Conservation (phyloP, 176 grass and related monocot genomes). For the Thinopyrum elongatum region DNA sequence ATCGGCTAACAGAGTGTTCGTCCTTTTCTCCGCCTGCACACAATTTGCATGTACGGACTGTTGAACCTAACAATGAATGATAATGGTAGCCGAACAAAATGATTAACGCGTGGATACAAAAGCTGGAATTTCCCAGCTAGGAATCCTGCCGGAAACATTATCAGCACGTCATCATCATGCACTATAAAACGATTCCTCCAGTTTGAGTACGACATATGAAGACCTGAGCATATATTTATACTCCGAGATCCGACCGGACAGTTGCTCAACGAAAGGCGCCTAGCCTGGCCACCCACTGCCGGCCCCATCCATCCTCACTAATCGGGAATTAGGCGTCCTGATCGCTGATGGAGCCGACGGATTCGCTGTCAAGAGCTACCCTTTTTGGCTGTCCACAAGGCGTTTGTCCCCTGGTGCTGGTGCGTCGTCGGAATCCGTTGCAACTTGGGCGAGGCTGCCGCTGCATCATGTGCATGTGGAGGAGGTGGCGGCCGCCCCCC, state of each 20-base stretch:
- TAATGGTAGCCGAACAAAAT: not conserved
- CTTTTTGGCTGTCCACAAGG: constrained; percentile 5
- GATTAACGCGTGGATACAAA: not conserved
- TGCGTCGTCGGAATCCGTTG: constrained; percentile 5
- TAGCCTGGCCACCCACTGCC: not conserved
- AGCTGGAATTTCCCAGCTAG: not conserved
- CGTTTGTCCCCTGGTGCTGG: not conserved
- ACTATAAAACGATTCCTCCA: not conserved
- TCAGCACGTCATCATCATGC: not conserved
- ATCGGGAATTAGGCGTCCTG: not conserved
- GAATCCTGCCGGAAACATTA: not conserved
- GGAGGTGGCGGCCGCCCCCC: not conserved
- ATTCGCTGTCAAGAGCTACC: not conserved
- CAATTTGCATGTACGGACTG: not conserved
- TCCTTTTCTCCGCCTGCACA: not conserved
- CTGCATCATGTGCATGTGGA: constrained; percentile 33
- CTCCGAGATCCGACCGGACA: constrained; percentile 16
- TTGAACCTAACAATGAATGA: not conserved
- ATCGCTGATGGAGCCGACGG: not conserved
- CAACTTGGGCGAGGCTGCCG: constrained; percentile 18
- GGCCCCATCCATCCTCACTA: not conserved
- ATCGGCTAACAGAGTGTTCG: not conserved
- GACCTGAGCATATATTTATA: not conserved
- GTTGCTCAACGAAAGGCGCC: not conserved
- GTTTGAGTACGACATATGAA: not conserved